A percentile compares a stretch with the other conserved stretches of the same genome.
These are phyloP conservation scores for Coniochaeta sp. DNA, from an alignment of 2,329 filamentous ascomycete genomes.

Conservation along the genomic window DNA sequence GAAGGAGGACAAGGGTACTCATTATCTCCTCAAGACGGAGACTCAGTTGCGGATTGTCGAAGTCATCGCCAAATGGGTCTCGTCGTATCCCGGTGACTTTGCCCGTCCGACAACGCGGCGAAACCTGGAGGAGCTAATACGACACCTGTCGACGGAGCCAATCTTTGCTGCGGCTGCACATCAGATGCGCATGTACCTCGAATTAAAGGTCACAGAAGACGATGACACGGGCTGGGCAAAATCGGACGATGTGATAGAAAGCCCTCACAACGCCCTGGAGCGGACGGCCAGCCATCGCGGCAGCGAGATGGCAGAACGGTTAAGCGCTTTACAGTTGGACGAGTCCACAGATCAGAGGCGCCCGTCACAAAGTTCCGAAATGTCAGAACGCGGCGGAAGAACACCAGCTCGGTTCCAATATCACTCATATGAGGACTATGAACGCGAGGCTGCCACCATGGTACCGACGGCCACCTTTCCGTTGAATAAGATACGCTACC, in stretches of 20 bases:
- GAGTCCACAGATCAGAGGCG: slow-evolving; percentile 33
- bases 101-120: slow-evolving; percentile 67
- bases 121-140: slow-evolving; percentile 67
- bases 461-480: slow-evolving; percentile 61
- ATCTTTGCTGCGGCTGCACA: slow-evolving; percentile 80
- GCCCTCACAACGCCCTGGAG: not conserved
- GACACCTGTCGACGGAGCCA: slow-evolving; percentile 64
- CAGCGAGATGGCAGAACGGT: slow-evolving; percentile 33
- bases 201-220: slow-evolving; percentile 66
- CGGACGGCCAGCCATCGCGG: slow-evolving; percentile 7
- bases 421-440: slow-evolving; percentile 69
- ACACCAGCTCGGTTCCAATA: slow-evolving; percentile 44
- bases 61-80: slow-evolving; percentile 82
- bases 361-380: slow-evolving; percentile 38
- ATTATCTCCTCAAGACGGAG: slow-evolving; percentile 69
- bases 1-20: slow-evolving; percentile 56
- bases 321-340: slow-evolving; percentile 41
- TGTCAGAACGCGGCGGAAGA: slow-evolving; percentile 27
- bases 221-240: slow-evolving; percentile 93
- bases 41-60: slow-evolving; percentile 78
- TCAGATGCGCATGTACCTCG: slow-evolving; percentile 75
- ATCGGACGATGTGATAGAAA: slow-evolving; percentile 52
- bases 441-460: slow-evolving; percentile 66
- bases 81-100: slow-evolving; percentile 87
- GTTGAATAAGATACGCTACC: slow-evolving; percentile 81